Conservation (phyloP, 768 basidiomycete genomes). For the Leccinum obscurum region DNA sequence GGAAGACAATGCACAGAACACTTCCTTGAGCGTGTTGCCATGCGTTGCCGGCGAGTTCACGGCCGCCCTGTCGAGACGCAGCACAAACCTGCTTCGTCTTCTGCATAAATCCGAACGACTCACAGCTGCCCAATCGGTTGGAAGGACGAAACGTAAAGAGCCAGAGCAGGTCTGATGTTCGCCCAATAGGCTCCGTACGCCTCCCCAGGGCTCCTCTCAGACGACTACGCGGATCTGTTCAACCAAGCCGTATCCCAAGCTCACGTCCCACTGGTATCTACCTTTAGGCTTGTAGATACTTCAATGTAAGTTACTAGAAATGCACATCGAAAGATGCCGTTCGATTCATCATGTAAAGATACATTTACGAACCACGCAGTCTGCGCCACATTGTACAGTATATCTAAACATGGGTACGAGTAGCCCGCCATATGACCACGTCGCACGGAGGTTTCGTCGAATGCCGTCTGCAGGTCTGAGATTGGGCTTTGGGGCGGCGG, state of each 20-base stretch:
- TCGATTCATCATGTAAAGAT: too few relatives aligned
- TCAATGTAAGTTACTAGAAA: too few relatives aligned
- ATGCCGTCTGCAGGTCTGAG: too few relatives aligned
- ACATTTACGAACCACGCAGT: too few relatives aligned
- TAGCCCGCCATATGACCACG: too few relatives aligned
- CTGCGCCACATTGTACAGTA: too few relatives aligned
- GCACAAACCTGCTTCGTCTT: slow-evolving; percentile 84
- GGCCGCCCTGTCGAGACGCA: slow-evolving; percentile 46
- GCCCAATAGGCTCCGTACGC: slow-evolving; percentile 59
- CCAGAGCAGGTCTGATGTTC: slow-evolving; percentile 73
- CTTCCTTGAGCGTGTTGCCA: slow-evolving; percentile 33
- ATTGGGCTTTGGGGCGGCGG: too few relatives aligned
- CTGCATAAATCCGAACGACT: slow-evolving; percentile 93
- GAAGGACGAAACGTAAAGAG: slow-evolving; percentile 91
- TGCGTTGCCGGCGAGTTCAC: slow-evolving; percentile 55
- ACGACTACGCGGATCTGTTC: slow-evolving; percentile 54
- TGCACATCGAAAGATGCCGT: too few relatives aligned
- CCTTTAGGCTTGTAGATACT: too few relatives aligned
- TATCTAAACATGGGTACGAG: too few relatives aligned
- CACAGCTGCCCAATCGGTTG: slow-evolving; percentile 90
- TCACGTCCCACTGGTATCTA: slow-evolving; percentile 78
- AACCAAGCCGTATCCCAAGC: slow-evolving; percentile 55
- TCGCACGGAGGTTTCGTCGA: too few relatives aligned
- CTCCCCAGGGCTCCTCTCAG: slow-evolving; percentile 46
- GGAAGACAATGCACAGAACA: slow-evolving; percentile 36